Conservation (phyloP, 306 rosid species). For the Cucumis hystrix region DNA sequence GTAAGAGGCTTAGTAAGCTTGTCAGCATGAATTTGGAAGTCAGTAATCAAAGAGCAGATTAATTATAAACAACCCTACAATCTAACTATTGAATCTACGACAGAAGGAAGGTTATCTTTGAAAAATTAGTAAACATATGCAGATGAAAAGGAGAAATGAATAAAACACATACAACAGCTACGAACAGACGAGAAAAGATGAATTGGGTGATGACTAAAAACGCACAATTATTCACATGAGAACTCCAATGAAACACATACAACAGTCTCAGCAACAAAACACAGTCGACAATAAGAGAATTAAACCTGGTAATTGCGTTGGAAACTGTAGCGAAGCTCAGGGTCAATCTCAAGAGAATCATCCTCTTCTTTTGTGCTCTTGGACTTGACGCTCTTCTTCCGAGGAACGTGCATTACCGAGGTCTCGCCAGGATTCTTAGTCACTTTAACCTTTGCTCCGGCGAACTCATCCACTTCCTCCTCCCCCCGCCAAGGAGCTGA, state of each 20-base stretch:
- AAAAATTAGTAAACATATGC: neutral
- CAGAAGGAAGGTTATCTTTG: neutral
- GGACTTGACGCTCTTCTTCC: constrained; percentile 31
- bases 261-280: neutral
- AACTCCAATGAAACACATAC: neutral
- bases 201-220: neutral
- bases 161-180: neutral
- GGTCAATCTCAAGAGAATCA: constrained; percentile 67
- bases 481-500: constrained; percentile 96
- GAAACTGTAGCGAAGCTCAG: constrained; percentile 90
- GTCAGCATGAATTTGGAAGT: neutral
- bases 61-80: neutral
- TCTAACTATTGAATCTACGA: neutral
- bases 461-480: constrained; percentile 36
- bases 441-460: constrained; percentile 60
- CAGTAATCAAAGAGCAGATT: neutral
- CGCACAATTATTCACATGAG: neutral
- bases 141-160: neutral
- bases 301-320: constrained; percentile 85
- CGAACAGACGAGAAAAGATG: neutral
- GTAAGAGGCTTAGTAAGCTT: neutral
- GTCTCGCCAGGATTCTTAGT: constrained; percentile 50
- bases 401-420: constrained; percentile 74
- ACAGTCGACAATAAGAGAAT: neutral
- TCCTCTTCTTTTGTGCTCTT: constrained; percentile 21